Conservation (phyloP, 1,284 basidiomycete species). For the Clitocybe nebularis region DNA sequence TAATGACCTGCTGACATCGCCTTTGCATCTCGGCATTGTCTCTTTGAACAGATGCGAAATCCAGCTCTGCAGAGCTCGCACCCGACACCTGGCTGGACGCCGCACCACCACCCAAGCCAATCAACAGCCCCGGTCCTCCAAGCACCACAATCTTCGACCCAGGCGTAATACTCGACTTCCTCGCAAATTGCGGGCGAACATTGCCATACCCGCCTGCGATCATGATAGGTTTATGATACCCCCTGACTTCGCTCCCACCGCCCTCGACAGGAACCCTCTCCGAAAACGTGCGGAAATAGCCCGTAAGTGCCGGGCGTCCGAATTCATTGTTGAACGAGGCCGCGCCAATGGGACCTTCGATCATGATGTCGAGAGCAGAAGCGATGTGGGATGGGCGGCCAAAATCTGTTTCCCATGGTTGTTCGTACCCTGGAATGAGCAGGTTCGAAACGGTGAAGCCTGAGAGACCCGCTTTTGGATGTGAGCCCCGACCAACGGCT, state of each 20-base stretch:
- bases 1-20: conserved; percentile 96
- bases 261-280: conserved; percentile 58
- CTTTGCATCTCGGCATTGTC: conserved; percentile 99
- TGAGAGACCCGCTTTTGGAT: conserved; percentile 92
- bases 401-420: conserved; percentile 92
- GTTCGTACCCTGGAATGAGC: conserved; percentile 80
- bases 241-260: conserved; percentile 67
- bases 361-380: conserved; percentile 94
- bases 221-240: conserved; percentile 99
- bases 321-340: conserved; percentile 99
- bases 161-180: conserved; percentile 70
- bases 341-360: conserved; percentile 92
- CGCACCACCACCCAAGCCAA: conserved; percentile 95
- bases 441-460: conserved; percentile 98
- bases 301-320: conserved; percentile 82
- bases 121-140: conserved; percentile 96
- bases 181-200: conserved; percentile 79
- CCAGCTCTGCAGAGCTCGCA: conserved; percentile 84
- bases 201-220: conserved; percentile 96
- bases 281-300: conserved; percentile 88
- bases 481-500: conserved; percentile 91
- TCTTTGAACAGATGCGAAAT: conserved; percentile 96
- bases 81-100: conserved; percentile 92
- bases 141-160: conserved; percentile 90
- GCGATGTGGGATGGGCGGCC: conserved; percentile 92